These are phyloP conservation scores for Chaetomiaceae sp. DNA, from an alignment of 2,329 filamentous ascomycete genomes.

Conservation along the genomic window DNA sequence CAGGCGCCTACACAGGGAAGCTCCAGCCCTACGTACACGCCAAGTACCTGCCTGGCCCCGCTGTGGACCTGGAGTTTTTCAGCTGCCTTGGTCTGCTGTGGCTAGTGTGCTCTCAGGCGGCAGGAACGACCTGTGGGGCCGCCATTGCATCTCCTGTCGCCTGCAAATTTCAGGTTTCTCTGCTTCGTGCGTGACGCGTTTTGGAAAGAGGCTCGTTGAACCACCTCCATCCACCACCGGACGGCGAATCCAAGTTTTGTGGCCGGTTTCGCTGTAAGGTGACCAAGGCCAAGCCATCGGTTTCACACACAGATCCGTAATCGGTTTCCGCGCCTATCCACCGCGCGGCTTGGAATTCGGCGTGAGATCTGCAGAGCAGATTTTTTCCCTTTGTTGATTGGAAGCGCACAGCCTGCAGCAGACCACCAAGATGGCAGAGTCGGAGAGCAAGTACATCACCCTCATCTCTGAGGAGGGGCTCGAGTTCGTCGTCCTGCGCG, in stretches of 20 bases:
- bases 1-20: background rate
- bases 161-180: background rate
- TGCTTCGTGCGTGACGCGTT: conserved; percentile 7
- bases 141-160: background rate
- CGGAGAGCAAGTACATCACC: conserved; percentile 64
- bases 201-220: too few species aligned
- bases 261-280: background rate
- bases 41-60: conserved; percentile 3
- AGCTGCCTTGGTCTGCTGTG: conserved; percentile 16
- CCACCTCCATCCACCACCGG: conserved; percentile 3
- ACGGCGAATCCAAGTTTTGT: background rate
- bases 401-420: background rate
- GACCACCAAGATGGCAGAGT: conserved; percentile 22
- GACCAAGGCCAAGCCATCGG: background rate
- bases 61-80: conserved; percentile 19
- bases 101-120: conserved; percentile 15
- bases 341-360: too few species aligned
- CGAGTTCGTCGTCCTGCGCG: conserved; percentile 68
- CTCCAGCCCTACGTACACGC: conserved; percentile 11
- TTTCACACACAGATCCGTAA: too few species aligned
- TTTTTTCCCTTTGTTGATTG: conserved; percentile 2
- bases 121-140: background rate
- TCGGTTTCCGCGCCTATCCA: too few species aligned
- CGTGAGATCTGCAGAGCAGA: background rate
- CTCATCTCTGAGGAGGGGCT: conserved; percentile 70